Evolutionary conservation across 2,329 filamentous ascomycete genomes (phyloP).

Genomic region (Pleomassaria siparia): DNA sequence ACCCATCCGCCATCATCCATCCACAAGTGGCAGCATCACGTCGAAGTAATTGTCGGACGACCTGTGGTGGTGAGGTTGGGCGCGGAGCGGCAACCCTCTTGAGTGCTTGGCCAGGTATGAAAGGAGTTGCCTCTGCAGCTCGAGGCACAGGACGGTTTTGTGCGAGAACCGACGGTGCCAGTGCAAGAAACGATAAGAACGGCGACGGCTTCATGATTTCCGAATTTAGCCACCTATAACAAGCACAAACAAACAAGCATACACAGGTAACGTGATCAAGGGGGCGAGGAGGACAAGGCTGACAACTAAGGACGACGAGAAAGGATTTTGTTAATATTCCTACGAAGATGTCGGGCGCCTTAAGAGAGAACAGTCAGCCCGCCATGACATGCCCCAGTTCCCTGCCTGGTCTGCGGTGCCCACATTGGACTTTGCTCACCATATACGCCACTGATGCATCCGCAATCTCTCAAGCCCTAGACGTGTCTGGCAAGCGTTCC

Average conservation of each 20-base stretch:
- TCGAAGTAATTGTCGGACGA: conserved; percentile 1
- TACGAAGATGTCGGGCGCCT: background rate
- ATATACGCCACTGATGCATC: too few relatives aligned
- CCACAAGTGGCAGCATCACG: conserved; percentile 10
- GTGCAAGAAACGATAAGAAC: background rate
- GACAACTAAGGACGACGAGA: background rate
- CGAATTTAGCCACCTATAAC: background rate
- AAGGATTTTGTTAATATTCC: background rate
- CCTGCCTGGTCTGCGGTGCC: too few relatives aligned
- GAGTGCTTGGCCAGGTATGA: conserved; percentile 4
- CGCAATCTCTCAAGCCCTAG: background rate
- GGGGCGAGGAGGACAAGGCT: background rate
- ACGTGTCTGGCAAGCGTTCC: background rate
- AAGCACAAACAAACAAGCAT: background rate
- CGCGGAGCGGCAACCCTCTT: conserved; percentile 1
- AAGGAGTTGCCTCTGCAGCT: conserved; percentile 4
- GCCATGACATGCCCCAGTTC: too few relatives aligned
- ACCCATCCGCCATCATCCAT: conserved; percentile 4
- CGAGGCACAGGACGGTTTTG: background rate
- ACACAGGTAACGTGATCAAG: background rate
- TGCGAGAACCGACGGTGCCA: background rate
- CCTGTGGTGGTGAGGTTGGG: conserved; percentile 8
- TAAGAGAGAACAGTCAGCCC: background rate
- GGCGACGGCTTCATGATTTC: background rate
- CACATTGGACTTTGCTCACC: too few relatives aligned